These are phyloP conservation scores for Botrytis paeoniae DNA, from an alignment of 2,329 filamentous ascomycete species.

Conservation along the genomic window DNA sequence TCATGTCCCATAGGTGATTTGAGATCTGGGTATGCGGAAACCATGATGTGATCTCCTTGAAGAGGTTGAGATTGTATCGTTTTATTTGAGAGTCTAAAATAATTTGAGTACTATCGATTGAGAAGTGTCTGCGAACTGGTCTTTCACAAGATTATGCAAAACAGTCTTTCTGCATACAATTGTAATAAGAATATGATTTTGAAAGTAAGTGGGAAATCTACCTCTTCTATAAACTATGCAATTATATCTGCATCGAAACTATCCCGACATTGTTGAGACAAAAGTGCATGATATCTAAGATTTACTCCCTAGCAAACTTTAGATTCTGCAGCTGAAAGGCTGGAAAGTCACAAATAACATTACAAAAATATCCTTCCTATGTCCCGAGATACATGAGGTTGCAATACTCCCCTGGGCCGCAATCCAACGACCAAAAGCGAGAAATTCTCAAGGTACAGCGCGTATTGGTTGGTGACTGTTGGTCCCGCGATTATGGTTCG, in stretches of 20 bases:
- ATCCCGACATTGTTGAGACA: not conserved
- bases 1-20: slow-evolving; percentile 10
- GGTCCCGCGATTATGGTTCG: not conserved
- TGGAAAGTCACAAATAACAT: not conserved
- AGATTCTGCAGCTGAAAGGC: not conserved
- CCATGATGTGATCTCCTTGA: not conserved
- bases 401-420: not conserved
- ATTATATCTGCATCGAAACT: not conserved
- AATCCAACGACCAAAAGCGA: not conserved
- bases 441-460: not conserved
- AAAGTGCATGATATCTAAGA: not conserved
- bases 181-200: not conserved
- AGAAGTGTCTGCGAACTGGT: not conserved
- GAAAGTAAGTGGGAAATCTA: not conserved
- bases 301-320: not conserved
- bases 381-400: not conserved
- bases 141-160: not conserved
- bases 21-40: not conserved
- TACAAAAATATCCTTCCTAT: too few relatives aligned
- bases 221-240: not conserved
- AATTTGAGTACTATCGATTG: not conserved
- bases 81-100: not conserved
- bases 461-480: not conserved
- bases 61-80: not conserved
- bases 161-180: not conserved